Evolutionary conservation across 805 yeast genomes (phyloP).

Genomic region (Kodamaea leandrae): DNA sequence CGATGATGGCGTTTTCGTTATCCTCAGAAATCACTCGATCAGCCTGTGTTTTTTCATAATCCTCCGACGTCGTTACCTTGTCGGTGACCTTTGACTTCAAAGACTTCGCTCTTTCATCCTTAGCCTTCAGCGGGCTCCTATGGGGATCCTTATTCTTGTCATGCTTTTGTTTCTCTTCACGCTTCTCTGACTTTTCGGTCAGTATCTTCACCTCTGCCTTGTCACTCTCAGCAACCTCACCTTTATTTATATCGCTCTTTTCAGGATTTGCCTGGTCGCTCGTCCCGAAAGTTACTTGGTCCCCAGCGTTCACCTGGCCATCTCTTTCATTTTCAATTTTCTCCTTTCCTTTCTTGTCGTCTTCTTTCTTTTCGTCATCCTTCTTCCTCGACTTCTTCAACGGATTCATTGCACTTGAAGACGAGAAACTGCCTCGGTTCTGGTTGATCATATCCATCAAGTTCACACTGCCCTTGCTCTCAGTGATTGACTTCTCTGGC

Average conservation of each 20-base stretch:
- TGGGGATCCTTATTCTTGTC: neutral
- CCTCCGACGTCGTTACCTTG: too few species aligned
- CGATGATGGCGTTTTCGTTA: slow-evolving; percentile 2
- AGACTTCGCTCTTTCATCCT: too few species aligned
- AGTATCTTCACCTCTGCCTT: too few species aligned
- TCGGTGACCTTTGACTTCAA: too few species aligned
- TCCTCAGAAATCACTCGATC: too few species aligned
- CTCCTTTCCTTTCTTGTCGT: slow-evolving; percentile 19
- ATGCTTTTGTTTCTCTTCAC: neutral
- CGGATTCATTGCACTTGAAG: slow-evolving; percentile 7
- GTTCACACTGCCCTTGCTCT: slow-evolving; percentile 19
- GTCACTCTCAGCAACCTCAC: too few species aligned
- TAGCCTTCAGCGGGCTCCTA: too few species aligned
- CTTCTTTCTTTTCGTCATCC: slow-evolving; percentile 8
- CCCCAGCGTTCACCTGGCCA: neutral
- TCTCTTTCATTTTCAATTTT: slow-evolving; percentile 24
- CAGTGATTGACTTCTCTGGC: slow-evolving; percentile 11
- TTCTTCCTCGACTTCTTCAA: slow-evolving; percentile 1
- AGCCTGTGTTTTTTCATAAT: too few species aligned
- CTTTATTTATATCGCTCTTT: too few species aligned
- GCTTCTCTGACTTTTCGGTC: neutral
- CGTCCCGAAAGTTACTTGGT: slow-evolving; percentile 2
- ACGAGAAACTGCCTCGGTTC: slow-evolving; percentile 16
- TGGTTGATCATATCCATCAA: slow-evolving; percentile 23
- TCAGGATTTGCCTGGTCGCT: too few species aligned